Evolutionary conservation across 257 asterid genomes (phyloP).

Genomic region (Schizonepeta tenuifolia): DNA sequence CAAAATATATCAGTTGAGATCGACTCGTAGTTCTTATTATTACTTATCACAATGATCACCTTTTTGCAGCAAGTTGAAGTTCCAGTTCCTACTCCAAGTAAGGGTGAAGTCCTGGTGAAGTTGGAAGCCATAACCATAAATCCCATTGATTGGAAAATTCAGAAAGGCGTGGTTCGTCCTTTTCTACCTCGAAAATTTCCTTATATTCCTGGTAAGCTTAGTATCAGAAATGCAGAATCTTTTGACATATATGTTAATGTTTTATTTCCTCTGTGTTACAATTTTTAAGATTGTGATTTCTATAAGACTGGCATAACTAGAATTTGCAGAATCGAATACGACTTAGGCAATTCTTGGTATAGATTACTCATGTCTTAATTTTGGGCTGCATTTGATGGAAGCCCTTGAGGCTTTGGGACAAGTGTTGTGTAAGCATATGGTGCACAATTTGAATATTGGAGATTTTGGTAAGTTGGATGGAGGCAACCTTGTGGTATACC

Average conservation of each 20-base stretch:
- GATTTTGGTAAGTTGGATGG: too few relatives aligned
- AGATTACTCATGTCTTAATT: neutral
- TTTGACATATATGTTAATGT: neutral
- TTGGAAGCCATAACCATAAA: constrained; percentile 79
- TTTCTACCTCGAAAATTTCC: constrained; percentile 79
- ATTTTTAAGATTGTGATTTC: neutral
- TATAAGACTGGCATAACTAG: neutral
- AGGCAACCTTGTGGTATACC: neutral
- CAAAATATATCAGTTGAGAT: neutral
- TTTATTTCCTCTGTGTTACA: neutral
- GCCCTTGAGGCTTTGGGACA: neutral
- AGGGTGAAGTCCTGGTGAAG: constrained; percentile 80
- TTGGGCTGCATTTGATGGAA: neutral
- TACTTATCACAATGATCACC: neutral
- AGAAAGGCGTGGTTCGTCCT: constrained; percentile 79
- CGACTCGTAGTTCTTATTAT: neutral
- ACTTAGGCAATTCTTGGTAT: neutral
- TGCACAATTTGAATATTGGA: too few relatives aligned
- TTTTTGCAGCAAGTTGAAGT: constrained; percentile 78
- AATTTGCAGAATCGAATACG: too few relatives aligned
- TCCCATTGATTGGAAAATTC: constrained; percentile 86
- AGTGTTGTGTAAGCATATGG: too few relatives aligned
- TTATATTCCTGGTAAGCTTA: constrained; percentile 66
- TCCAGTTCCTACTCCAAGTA: constrained; percentile 73
- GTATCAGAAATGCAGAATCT: constrained; percentile 12